phyloP scores from a whole-genome alignment of 2,329 filamentous ascomycete species.

The Aspergillus piperis region DNA sequence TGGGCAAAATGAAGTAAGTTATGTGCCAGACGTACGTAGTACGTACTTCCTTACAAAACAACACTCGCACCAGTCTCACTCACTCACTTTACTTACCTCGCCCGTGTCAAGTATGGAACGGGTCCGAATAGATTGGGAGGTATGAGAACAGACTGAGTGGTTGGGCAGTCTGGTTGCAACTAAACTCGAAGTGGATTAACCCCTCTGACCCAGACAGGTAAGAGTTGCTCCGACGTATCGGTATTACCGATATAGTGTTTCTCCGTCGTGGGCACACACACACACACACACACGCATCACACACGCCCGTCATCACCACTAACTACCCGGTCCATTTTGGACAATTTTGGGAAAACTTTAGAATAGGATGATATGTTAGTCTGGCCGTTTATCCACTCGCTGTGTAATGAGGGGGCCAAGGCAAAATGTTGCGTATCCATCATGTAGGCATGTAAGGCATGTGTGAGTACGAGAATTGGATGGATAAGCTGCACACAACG shows the following conservation, averaged over 20 bases:
- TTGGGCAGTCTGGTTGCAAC: conserved; percentile 13
- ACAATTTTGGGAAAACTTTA: neutral
- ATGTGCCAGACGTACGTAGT: neutral
- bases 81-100: neutral
- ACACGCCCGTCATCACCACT: neutral
- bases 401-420: conserved; percentile 9
- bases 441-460: conserved; percentile 9
- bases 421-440: conserved; percentile 10
- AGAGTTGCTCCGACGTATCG: neutral
- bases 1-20: neutral
- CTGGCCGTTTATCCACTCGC: conserved; percentile 1
- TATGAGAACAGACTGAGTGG: conserved; percentile 13
- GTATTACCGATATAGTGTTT: conserved; percentile 10
- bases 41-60: neutral
- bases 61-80: neutral
- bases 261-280: neutral
- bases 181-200: conserved; percentile 12
- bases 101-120: conserved; percentile 3
- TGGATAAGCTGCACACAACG: conserved; percentile 5
- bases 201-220: neutral
- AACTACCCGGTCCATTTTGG: neutral
- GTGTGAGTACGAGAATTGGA: conserved; percentile 5
- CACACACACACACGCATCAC: neutral
- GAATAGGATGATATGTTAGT: neutral
- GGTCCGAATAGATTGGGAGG: conserved; percentile 6